Percentiles rank a stretch among this genome's conserved stretches.
Conservation (phyloP, 495 filamentous ascomycete species). For the Viridothelium virens region DNA sequence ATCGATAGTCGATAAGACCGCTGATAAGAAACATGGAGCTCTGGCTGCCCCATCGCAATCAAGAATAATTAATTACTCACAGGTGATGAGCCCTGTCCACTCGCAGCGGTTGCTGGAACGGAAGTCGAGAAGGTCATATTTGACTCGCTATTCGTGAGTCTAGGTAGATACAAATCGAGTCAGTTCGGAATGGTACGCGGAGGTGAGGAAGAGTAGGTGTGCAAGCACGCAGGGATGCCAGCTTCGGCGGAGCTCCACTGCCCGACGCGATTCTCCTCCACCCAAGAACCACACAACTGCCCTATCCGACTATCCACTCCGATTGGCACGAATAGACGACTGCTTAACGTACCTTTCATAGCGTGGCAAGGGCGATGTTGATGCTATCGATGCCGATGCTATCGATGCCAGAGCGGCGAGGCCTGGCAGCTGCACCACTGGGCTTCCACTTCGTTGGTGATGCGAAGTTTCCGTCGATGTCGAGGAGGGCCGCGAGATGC, state of each 20-base stretch:
- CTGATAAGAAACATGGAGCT: neutral
- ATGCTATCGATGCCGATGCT: constrained; percentile 9
- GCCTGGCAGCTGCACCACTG: constrained; percentile 9
- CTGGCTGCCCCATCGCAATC: neutral
- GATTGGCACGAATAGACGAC: neutral
- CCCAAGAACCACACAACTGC: neutral
- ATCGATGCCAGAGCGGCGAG: constrained; percentile 13
- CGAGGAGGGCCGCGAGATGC: constrained; percentile 14
- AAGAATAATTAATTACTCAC: neutral
- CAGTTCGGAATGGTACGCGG: neutral
- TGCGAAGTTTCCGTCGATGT: constrained; percentile 6
- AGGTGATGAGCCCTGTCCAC: constrained; percentile 4
- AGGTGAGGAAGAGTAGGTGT: neutral
- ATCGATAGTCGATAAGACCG: constrained; percentile 14
- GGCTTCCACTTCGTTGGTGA: constrained; percentile 6
- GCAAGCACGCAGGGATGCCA: constrained; percentile 1
- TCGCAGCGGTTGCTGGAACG: neutral
- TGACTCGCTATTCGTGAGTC: neutral
- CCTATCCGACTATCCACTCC: neutral
- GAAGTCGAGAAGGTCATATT: constrained; percentile 11
- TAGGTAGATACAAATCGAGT: neutral
- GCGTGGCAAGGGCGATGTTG: neutral
- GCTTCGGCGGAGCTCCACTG: neutral
- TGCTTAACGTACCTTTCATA: constrained; percentile 11
- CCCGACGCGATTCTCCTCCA: neutral